Evolutionary conservation across 495 filamentous ascomycete species (phyloP), one percentile per base, ranked within the genome.

Genomic region (Pyronema domesticum): DNA sequence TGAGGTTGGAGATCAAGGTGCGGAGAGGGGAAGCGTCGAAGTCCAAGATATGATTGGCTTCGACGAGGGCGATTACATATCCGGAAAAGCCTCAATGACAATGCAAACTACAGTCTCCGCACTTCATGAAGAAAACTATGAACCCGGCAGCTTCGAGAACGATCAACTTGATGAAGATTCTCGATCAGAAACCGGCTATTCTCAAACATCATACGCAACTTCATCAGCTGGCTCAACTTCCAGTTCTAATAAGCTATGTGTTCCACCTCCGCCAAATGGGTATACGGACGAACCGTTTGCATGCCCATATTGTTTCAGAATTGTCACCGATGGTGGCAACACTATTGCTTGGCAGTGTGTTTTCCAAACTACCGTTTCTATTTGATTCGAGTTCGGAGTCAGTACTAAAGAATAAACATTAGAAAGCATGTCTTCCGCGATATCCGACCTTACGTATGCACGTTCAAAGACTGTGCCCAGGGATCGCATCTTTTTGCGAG

Each of bases 361-460:
- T 1, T 30, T 30, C 5, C 23, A 30, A 30, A 30, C 39, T 17
- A 2, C 15, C 39, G 23, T 30, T 30, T 42, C 39, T n/a, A 40
- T 13, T 13, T 13, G 11, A 13, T 42, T 42, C 39, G 5, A 30
- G 5, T 30, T 1, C 5, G 11, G n/a, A n/a, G n/a, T 7, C 37
- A 40, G 11, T 13, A 42, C 11, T 17, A 13, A 42, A 42, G 11
- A 13, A 13, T 18, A 3, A 11, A 30, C 1, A 30, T 17, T 39
- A 62, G 60, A 34, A 54, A 58, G 49, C 63, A 65, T 30, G 62
- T 65, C n/a, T 59, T 65, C 10, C 47, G 46, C 15, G 63, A 65
- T 47, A 44, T 65, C 9, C 59, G 39, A 14, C 63, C 63, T 47
- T 65, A 65, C 37, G 46, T 65, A 18, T 65, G 63, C 35, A 65